phyloP scores from a whole-genome alignment of 257 asterid genomes.

The Ligustrum vulgare region DNA sequence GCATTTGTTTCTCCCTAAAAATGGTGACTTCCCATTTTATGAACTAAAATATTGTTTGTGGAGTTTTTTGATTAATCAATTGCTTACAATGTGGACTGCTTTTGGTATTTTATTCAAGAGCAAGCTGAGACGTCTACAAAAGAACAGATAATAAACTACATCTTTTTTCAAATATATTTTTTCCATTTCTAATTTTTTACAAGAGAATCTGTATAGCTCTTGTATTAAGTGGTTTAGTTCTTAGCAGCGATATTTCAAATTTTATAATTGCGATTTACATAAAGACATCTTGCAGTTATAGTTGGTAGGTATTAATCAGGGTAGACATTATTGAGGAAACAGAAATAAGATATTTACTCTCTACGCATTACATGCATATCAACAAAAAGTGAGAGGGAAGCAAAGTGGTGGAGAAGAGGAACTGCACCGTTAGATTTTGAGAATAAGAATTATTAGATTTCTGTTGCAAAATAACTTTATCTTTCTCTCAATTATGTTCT shows the following conservation, averaged over 20 bases:
- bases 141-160: not conserved
- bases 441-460: not conserved
- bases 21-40: not conserved
- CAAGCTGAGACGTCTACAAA: not conserved
- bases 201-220: not conserved
- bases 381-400: not conserved
- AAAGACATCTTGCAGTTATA: not conserved
- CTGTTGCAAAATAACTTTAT: not conserved
- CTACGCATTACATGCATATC: not conserved
- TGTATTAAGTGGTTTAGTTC: not conserved
- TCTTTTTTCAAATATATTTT: not conserved
- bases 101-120: not conserved
- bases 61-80: not conserved
- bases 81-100: not conserved
- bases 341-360: not conserved
- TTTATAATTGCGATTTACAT: slow-evolving; percentile 1
- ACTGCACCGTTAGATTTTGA: not conserved
- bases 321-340: slow-evolving; percentile 3
- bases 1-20: not conserved
- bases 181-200: not conserved
- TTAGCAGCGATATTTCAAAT: not conserved
- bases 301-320: slow-evolving; percentile 1
- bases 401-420: not conserved
- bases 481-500: slow-evolving; percentile 4
- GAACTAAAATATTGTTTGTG: not conserved